Evolutionary conservation across 331 rosid species (phyloP).

Genomic region (Spiraea crenata): DNA sequence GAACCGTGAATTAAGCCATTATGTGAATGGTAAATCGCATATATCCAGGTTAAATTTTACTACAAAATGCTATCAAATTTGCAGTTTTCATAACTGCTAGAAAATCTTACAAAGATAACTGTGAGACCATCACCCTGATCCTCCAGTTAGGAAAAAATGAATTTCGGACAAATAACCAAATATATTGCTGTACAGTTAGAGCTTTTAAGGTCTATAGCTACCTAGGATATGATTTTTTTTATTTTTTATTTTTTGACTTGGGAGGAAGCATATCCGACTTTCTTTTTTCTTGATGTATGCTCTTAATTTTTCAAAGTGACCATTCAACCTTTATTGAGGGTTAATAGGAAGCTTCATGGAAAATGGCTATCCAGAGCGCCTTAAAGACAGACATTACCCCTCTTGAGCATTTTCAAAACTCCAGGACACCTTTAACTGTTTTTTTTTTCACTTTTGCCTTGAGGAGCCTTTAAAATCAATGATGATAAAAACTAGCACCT

Average conservation of each 20-base stretch:
- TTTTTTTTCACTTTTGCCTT: no score
- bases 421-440: not conserved
- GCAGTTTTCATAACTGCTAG: not conserved
- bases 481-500: not conserved
- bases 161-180: not conserved
- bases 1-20: not conserved
- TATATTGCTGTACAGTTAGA: not conserved
- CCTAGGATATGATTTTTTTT: not conserved
- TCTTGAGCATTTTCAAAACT: not conserved
- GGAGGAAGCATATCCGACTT: slow-evolving; percentile 2
- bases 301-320: not conserved
- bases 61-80: not conserved
- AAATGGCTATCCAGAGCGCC: not conserved
- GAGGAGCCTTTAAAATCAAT: no score
- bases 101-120: not conserved
- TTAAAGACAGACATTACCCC: no score
- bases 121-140: not conserved
- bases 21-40: no score
- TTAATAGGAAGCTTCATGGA: not conserved
- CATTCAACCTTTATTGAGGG: not conserved
- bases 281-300: not conserved
- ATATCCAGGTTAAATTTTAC: no score
- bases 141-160: not conserved
- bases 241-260: not conserved
- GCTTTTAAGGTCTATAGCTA: not conserved